These are phyloP conservation scores for Tolypocladium endophyticum DNA, from an alignment of 2,329 filamentous ascomycete genomes.

Conservation along the genomic window DNA sequence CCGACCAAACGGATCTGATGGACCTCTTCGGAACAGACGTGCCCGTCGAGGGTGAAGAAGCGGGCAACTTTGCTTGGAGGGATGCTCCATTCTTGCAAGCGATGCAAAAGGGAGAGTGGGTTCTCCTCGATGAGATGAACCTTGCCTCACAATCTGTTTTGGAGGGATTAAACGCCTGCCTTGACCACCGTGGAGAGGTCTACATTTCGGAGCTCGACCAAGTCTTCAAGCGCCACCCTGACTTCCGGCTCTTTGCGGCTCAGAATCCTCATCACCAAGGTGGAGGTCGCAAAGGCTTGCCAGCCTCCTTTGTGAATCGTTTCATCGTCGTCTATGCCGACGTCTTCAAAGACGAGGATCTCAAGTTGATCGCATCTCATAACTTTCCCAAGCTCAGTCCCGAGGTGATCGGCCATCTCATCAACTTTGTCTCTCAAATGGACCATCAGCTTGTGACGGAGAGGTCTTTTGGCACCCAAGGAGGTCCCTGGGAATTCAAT, in stretches of 20 bases:
- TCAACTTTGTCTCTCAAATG: slow-evolving; percentile 70
- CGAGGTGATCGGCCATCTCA: slow-evolving; percentile 54
- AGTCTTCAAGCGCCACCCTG: slow-evolving; percentile 77
- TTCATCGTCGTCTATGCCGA: slow-evolving; percentile 98
- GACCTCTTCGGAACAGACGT: slow-evolving; percentile 96
- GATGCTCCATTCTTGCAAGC: slow-evolving; percentile 92
- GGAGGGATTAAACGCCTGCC: slow-evolving; percentile 89
- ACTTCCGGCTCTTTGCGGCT: slow-evolving; percentile 91
- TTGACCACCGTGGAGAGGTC: slow-evolving; percentile 91
- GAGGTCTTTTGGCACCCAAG: slow-evolving; percentile 48
- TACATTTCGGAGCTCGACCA: slow-evolving; percentile 94
- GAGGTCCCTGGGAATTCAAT: slow-evolving; percentile 92
- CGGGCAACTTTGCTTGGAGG: slow-evolving; percentile 88
- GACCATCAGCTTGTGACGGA: slow-evolving; percentile 58
- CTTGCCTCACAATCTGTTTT: slow-evolving; percentile 92
- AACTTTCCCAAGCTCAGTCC: slow-evolving; percentile 57
- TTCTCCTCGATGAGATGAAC: slow-evolving; percentile 97
- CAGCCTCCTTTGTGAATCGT: slow-evolving; percentile 92
- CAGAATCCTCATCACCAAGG: slow-evolving; percentile 98
- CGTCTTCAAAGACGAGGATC: slow-evolving; percentile 69
- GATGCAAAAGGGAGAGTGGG: slow-evolving; percentile 96
- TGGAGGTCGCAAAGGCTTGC: slow-evolving; percentile 86
- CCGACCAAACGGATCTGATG: slow-evolving; percentile 95
- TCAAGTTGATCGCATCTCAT: slow-evolving; percentile 70
- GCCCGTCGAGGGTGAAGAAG: slow-evolving; percentile 82